Conservation (phyloP, 2,329 filamentous ascomycete species). For the Periconia sp. region DNA sequence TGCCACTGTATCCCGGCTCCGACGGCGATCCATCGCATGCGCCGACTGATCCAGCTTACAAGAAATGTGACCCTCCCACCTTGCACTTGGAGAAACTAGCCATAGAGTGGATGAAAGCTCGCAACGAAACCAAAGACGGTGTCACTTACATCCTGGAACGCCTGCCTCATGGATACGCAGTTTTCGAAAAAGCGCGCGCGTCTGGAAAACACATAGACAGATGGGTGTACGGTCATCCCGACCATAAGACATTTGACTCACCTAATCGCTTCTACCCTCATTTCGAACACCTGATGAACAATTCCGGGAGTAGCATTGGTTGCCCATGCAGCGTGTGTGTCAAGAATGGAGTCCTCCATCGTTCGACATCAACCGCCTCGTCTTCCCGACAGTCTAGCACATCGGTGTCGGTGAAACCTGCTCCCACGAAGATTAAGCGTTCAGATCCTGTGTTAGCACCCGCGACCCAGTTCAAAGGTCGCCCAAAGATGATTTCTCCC, state of each 20-base stretch:
- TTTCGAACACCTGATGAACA: constrained; percentile 58
- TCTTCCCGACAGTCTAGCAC: not conserved
- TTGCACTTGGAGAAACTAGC: constrained; percentile 53
- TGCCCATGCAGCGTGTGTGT: constrained; percentile 57
- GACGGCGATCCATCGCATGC: constrained; percentile 40
- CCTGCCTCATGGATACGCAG: constrained; percentile 57
- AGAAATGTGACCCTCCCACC: constrained; percentile 42
- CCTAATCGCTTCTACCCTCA: constrained; percentile 58
- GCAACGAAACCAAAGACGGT: constrained; percentile 38
- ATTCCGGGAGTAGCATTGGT: constrained; percentile 40
- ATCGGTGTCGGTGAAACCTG: not conserved
- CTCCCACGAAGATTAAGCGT: not conserved
- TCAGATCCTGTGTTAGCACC: not conserved
- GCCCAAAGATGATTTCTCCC: constrained; percentile 17
- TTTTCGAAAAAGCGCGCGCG: constrained; percentile 54
- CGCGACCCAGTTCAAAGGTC: constrained; percentile 14
- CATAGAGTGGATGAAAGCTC: constrained; percentile 50
- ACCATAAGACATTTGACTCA: constrained; percentile 55
- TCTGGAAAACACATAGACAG: constrained; percentile 49
- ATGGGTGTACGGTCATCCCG: constrained; percentile 61
- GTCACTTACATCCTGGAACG: constrained; percentile 54
- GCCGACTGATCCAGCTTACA: constrained; percentile 24
- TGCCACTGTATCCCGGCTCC: constrained; percentile 29
- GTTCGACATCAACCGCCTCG: constrained; percentile 1
- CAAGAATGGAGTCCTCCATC: constrained; percentile 18